These are phyloP conservation scores for Cordyceps fumosorosea DNA, from an alignment of 2,329 filamentous ascomycete species.

Conservation along the genomic window DNA sequence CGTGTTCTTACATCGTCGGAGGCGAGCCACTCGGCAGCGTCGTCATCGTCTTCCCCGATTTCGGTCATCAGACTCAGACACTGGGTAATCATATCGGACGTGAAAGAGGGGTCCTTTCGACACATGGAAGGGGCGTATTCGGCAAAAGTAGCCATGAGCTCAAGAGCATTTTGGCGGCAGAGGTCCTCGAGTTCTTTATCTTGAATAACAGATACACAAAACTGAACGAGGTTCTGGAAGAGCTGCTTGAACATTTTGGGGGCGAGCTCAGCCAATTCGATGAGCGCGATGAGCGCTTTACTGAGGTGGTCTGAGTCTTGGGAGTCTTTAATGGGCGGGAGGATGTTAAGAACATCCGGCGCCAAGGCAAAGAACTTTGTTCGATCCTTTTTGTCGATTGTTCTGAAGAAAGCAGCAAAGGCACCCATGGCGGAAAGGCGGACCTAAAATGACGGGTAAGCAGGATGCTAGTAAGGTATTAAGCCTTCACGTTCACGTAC, in stretches of 20 bases:
- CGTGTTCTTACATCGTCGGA: slow-evolving; percentile 69
- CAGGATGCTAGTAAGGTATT: slow-evolving; percentile 7
- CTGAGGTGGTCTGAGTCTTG: slow-evolving; percentile 87
- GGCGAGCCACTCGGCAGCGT: slow-evolving; percentile 86
- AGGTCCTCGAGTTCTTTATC: slow-evolving; percentile 91
- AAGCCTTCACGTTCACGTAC: slow-evolving; percentile 39
- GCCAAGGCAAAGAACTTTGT: slow-evolving; percentile 81
- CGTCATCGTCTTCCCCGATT: slow-evolving; percentile 87
- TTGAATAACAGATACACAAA: slow-evolving; percentile 87
- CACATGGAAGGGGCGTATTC: slow-evolving; percentile 93
- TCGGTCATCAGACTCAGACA: slow-evolving; percentile 98
- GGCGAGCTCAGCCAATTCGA: slow-evolving; percentile 88
- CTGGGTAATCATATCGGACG: slow-evolving; percentile 95
- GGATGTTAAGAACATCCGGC: slow-evolving; percentile 86
- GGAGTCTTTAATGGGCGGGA: slow-evolving; percentile 88
- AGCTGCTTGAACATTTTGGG: slow-evolving; percentile 95
- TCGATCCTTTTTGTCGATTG: slow-evolving; percentile 80
- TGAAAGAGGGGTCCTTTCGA: slow-evolving; percentile 87
- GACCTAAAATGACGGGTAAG: slow-evolving; percentile 47
- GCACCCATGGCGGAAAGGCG: slow-evolving; percentile 93
- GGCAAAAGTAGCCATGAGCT: slow-evolving; percentile 96
- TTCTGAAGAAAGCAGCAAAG: slow-evolving; percentile 93
- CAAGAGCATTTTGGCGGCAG: slow-evolving; percentile 87
- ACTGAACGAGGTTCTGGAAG: slow-evolving; percentile 89
- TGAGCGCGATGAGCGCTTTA: slow-evolving; percentile 81